Evolutionary conservation across 108 stramenopile genomes (phyloP).

Genomic region (Skeletonema potamos): DNA sequence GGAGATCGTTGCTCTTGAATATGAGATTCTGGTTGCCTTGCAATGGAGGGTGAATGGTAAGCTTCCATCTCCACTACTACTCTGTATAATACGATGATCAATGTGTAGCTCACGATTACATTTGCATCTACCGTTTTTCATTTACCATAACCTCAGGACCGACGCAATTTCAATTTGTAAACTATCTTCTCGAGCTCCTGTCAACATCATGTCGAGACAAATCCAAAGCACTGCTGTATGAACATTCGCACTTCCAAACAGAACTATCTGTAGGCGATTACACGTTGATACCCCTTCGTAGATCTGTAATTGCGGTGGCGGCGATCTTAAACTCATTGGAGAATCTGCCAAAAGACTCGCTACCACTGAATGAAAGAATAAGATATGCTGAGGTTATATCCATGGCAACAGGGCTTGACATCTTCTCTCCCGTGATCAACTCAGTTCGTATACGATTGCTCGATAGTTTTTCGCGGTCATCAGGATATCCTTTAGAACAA

Average conservation of each 20-base stretch:
- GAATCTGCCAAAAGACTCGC: neutral
- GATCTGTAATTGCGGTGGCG: slow-evolving; percentile 26
- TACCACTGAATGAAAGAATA: slow-evolving; percentile 16
- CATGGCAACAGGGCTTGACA: slow-evolving; percentile 13
- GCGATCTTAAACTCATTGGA: slow-evolving; percentile 32
- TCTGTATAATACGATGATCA: neutral
- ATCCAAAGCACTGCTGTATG: slow-evolving; percentile 14
- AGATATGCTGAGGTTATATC: slow-evolving; percentile 17
- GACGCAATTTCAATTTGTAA: neutral
- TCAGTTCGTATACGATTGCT: slow-evolving; percentile 22
- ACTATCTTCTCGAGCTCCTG: slow-evolving; percentile 20
- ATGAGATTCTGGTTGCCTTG: slow-evolving; percentile 65
- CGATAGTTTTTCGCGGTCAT: slow-evolving; percentile 27
- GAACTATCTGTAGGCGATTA: slow-evolving; percentile 36
- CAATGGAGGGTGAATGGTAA: slow-evolving; percentile 72
- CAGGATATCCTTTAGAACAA: slow-evolving; percentile 20
- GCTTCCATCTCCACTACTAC: slow-evolving; percentile 17
- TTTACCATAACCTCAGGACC: neutral
- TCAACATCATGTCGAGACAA: neutral
- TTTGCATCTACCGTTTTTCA: neutral
- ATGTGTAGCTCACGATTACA: neutral
- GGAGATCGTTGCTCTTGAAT: slow-evolving; percentile 73
- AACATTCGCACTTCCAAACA: slow-evolving; percentile 27
- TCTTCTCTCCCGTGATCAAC: slow-evolving; percentile 25
- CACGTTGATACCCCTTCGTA: slow-evolving; percentile 26